A percentile compares a stretch with the other conserved stretches of the same genome.
Evolutionary conservation across 441 rosid species (phyloP).

Genomic region (Iberis amara): DNA sequence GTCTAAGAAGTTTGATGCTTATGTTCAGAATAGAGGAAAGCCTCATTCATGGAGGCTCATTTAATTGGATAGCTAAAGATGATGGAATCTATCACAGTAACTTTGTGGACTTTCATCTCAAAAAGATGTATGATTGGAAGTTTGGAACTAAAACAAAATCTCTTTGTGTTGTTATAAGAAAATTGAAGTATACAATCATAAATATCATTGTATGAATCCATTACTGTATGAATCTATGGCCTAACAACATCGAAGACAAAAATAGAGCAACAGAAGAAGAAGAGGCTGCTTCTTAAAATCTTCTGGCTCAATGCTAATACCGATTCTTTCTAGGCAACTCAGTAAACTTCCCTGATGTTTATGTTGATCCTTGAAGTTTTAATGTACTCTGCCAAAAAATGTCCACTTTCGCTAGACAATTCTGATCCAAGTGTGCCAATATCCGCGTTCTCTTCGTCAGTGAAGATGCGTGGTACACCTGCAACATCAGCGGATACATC

Average conservation of each 20-base stretch:
- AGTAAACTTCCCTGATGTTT: conserved; percentile 79
- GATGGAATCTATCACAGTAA: conserved; percentile 26
- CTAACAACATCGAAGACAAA: background rate
- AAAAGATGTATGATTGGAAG: background rate
- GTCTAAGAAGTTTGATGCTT: conserved; percentile 7
- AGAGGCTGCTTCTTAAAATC: background rate
- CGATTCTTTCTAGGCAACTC: conserved; percentile 15
- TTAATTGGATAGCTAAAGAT: conserved; percentile 6
- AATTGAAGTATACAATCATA: no score
- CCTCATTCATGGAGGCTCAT: background rate
- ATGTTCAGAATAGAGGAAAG: background rate
- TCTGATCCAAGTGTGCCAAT: conserved; percentile 51
- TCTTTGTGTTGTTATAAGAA: no score
- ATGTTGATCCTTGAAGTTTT: conserved; percentile 79
- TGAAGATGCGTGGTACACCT: conserved; percentile 84
- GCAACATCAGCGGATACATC: conserved; percentile 16
- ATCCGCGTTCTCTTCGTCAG: conserved; percentile 55
- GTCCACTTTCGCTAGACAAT: conserved; percentile 35
- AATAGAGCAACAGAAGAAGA: background rate
- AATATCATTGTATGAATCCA: no score
- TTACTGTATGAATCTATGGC: no score
- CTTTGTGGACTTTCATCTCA: background rate
- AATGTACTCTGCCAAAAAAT: conserved; percentile 46
- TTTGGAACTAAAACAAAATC: conserved; percentile 1
- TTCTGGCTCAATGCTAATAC: conserved; percentile 15